These are phyloP conservation scores for Plicaturopsis crispa DNA, from an alignment of 768 basidiomycete genomes.

Conservation along the genomic window DNA sequence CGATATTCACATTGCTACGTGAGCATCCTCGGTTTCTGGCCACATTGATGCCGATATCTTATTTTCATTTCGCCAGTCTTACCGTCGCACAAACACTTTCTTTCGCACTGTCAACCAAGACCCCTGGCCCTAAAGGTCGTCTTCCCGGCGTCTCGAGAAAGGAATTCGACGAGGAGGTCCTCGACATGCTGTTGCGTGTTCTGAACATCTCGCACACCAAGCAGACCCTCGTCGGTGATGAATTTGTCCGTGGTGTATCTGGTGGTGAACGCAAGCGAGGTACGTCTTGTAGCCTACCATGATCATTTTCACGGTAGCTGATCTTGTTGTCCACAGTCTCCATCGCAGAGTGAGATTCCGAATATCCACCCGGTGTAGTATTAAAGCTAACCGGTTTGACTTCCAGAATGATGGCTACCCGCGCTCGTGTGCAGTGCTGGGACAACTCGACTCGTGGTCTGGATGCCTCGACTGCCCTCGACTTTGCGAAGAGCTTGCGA, in stretches of 20 bases:
- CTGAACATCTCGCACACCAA: slow-evolving; percentile 80
- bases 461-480: slow-evolving; percentile 83
- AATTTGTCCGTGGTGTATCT: slow-evolving; percentile 75
- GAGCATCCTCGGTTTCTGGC: too few relatives aligned
- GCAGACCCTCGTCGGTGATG: slow-evolving; percentile 78
- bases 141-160: slow-evolving; percentile 59
- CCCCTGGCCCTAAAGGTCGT: slow-evolving; percentile 67
- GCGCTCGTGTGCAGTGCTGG: slow-evolving; percentile 76
- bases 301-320: neutral
- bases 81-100: slow-evolving; percentile 72
- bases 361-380: too few relatives aligned
- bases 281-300: neutral
- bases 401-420: slow-evolving; percentile 82
- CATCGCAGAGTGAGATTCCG: slow-evolving; percentile 82
- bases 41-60: slow-evolving; percentile 4
- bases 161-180: slow-evolving; percentile 47
- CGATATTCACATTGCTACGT: too few relatives aligned
- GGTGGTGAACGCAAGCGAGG: slow-evolving; percentile 76
- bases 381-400: too few relatives aligned
- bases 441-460: slow-evolving; percentile 79
- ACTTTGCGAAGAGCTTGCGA: slow-evolving; percentile 73
- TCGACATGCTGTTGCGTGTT: slow-evolving; percentile 62
- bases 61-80: slow-evolving; percentile 76
- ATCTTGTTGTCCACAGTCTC: slow-evolving; percentile 34
- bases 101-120: slow-evolving; percentile 67